phyloP scores from a whole-genome alignment of 768 basidiomycete genomes.

The Cystobasidium ongulense region DNA sequence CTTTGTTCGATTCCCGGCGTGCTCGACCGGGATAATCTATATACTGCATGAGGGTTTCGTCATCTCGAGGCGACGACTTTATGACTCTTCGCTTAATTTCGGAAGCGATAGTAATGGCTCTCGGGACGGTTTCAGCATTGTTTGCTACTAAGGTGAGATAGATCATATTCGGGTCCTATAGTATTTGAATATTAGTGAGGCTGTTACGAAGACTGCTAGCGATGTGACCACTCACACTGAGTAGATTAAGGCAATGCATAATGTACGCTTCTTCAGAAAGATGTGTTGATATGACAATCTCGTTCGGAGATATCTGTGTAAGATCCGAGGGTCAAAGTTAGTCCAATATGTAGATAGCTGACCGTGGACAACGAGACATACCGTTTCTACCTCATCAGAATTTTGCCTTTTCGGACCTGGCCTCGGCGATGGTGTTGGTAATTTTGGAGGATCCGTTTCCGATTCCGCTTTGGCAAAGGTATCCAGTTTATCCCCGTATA shows the following conservation, averaged over 20 bases:
- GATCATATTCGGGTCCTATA: conserved; percentile 22
- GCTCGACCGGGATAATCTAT: conserved; percentile 26
- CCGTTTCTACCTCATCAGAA: conserved; percentile 26
- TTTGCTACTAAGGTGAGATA: conserved; percentile 10
- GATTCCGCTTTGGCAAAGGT: neutral
- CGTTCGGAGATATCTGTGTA: conserved; percentile 13
- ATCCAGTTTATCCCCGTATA: conserved; percentile 23
- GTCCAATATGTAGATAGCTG: neutral
- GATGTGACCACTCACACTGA: conserved; percentile 4
- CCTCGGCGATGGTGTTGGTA: neutral
- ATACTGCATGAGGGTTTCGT: conserved; percentile 18
- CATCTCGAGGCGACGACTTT: neutral
- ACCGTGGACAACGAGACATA: neutral
- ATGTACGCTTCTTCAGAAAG: conserved; percentile 16
- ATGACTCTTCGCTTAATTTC: conserved; percentile 9
- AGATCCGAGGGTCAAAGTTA: neutral
- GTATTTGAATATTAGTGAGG: neutral
- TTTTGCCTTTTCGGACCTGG: neutral
- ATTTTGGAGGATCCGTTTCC: neutral
- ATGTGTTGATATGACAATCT: conserved; percentile 20
- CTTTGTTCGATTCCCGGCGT: conserved; percentile 2
- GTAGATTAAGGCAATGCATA: conserved; percentile 10
- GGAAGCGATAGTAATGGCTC: conserved; percentile 9
- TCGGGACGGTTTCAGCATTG: conserved; percentile 1
- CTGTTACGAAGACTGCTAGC: neutral